phyloP scores from a whole-genome alignment of 2,329 filamentous ascomycete species.

The Boeremia exigua region DNA sequence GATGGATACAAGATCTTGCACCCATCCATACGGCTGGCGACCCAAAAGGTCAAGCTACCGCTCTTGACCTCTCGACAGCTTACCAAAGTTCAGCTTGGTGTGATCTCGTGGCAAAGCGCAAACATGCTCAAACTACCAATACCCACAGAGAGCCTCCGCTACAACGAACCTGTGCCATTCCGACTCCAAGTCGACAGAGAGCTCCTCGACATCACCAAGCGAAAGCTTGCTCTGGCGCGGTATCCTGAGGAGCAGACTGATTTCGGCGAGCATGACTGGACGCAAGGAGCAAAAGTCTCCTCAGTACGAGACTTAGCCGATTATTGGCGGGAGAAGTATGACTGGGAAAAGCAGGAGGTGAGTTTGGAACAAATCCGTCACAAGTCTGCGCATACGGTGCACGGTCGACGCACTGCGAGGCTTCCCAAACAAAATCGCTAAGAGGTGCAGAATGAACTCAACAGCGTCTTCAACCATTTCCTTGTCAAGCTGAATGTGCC shows the following conservation, averaged over 20 bases:
- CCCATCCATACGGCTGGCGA: too few species aligned
- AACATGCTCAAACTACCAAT: not conserved
- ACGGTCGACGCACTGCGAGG: too few species aligned
- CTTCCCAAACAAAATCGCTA: not conserved
- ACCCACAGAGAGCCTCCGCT: not conserved
- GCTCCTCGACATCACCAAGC: not conserved
- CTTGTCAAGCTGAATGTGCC: not conserved
- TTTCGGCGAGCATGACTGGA: not conserved
- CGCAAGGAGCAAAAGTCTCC: not conserved
- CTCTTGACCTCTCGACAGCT: too few species aligned
- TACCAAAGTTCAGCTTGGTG: too few species aligned
- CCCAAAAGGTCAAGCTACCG: too few species aligned
- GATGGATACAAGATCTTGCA: too few species aligned
- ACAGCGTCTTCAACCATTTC: not conserved
- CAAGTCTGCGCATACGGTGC: too few species aligned
- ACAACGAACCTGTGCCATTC: not conserved
- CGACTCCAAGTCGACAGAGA: not conserved
- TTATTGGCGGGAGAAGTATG: not conserved
- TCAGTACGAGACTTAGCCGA: not conserved
- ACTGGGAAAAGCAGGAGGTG: constrained; percentile 1
- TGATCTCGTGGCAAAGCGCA: not conserved
- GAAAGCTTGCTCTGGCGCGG: not conserved
- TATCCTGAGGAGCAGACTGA: not conserved
- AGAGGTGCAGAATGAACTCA: not conserved
- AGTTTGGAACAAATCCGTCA: not conserved